phyloP scores from a whole-genome alignment of 768 basidiomycete species.

The Rhodotorula graminis region DNA sequence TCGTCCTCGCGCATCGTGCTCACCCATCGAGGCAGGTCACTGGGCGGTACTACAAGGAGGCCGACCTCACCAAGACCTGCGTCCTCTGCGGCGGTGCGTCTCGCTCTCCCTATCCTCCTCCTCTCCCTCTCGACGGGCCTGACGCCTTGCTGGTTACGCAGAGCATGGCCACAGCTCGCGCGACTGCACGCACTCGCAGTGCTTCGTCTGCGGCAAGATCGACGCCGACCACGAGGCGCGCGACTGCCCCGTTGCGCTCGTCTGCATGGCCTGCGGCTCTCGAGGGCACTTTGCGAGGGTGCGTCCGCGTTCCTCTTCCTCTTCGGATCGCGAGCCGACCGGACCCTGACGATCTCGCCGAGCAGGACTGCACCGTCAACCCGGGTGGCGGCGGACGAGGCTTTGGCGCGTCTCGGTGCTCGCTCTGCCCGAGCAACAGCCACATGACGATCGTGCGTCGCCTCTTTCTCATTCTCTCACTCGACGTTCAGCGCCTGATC shows the following conservation, averaged over 20 bases:
- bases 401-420: conserved; percentile 17
- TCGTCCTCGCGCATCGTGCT: background rate
- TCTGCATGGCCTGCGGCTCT: conserved; percentile 32
- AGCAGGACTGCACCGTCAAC: conserved; percentile 22
- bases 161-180: conserved; percentile 33
- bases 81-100: conserved; percentile 36
- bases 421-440: conserved; percentile 17
- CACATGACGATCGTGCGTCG: conserved; percentile 17
- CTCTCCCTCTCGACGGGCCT: background rate
- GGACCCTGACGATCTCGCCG: no score
- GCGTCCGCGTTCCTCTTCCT: background rate
- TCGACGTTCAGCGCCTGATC: no score
- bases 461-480: no score
- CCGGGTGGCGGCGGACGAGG: background rate
- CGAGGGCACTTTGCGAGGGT: conserved; percentile 35
- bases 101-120: background rate
- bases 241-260: conserved; percentile 35
- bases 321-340: background rate
- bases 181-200: conserved; percentile 37
- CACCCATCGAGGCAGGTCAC: conserved; percentile 8
- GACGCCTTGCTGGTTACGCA: background rate
- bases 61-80: conserved; percentile 35
- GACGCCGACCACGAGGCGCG: conserved; percentile 36
- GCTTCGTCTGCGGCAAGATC: conserved; percentile 37
- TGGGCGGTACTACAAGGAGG: conserved; percentile 38